Evolutionary conservation across 495 filamentous ascomycete species (phyloP).

Genomic region (Trichoderma orchidacearum): DNA sequence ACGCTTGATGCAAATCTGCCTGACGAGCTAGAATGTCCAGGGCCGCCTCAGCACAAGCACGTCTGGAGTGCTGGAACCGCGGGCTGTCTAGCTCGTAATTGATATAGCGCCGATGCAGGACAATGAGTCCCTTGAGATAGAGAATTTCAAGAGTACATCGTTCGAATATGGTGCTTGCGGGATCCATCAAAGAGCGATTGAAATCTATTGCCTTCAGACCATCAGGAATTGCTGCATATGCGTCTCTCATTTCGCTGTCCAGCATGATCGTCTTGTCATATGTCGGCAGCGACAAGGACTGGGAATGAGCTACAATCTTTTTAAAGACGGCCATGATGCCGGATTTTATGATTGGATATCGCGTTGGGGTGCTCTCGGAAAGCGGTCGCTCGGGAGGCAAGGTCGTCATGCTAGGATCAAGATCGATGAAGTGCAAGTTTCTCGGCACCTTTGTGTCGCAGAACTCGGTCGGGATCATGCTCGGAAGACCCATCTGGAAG

Average conservation of each 20-base stretch:
- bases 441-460: slow-evolving; percentile 29
- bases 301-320: slow-evolving; percentile 19
- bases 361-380: slow-evolving; percentile 27
- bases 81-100: slow-evolving; percentile 13
- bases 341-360: slow-evolving; percentile 28
- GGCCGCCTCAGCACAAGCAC: slow-evolving; percentile 26
- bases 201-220: slow-evolving; percentile 14
- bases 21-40: slow-evolving; percentile 21
- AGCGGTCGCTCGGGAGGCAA: slow-evolving; percentile 21
- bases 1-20: slow-evolving; percentile 21
- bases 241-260: slow-evolving; percentile 19
- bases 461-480: slow-evolving; percentile 24
- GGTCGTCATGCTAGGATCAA: slow-evolving; percentile 22
- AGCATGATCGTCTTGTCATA: slow-evolving; percentile 24
- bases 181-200: slow-evolving; percentile 18
- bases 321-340: slow-evolving; percentile 22
- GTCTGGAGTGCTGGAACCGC: slow-evolving; percentile 17
- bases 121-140: slow-evolving; percentile 23
- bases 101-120: slow-evolving; percentile 29
- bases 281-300: slow-evolving; percentile 11
- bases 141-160: slow-evolving; percentile 21
- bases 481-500: slow-evolving; percentile 37
- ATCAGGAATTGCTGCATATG: slow-evolving; percentile 13
- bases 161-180: slow-evolving; percentile 17
- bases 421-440: slow-evolving; percentile 32